Evolutionary conservation across 2,329 filamentous ascomycete genomes (phyloP).

Genomic region (Stemphylium vesicarium): DNA sequence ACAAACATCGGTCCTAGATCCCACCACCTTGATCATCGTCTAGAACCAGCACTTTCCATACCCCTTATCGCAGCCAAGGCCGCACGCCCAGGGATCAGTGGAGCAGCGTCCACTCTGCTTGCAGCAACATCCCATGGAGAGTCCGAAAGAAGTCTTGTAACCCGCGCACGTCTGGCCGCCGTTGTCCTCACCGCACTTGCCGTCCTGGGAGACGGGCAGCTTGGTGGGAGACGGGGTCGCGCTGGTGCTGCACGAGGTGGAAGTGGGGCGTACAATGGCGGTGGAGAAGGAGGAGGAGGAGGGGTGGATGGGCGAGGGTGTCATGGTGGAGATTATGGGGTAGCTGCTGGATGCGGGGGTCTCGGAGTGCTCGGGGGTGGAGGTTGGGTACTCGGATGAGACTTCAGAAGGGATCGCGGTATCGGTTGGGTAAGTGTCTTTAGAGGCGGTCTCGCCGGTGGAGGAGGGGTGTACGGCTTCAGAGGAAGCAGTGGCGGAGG

Average conservation of each 20-base stretch:
- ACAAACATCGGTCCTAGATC: background rate
- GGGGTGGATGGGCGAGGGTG: background rate
- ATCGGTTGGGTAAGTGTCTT: conserved; percentile 14
- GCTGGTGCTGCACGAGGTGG: conserved; percentile 23
- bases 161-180: conserved; percentile 34
- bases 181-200: conserved; percentile 33
- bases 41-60: conserved; percentile 38
- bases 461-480: background rate
- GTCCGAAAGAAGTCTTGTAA: conserved; percentile 28
- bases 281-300: conserved; percentile 11
- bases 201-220: conserved; percentile 28
- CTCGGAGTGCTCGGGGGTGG: background rate
- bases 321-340: background rate
- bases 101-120: conserved; percentile 29
- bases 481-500: conserved; percentile 5
- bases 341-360: conserved; percentile 11
- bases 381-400: conserved; percentile 3
- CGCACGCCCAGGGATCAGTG: conserved; percentile 29
- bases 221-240: conserved; percentile 21
- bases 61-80: conserved; percentile 35
- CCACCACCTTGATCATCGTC: background rate
- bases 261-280: conserved; percentile 15
- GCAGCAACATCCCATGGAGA: conserved; percentile 36
- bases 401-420: conserved; percentile 10
- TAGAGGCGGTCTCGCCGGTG: conserved; percentile 5